Conservation (phyloP, 2,329 filamentous ascomycete genomes). For the Pezicula neosporulosa region DNA sequence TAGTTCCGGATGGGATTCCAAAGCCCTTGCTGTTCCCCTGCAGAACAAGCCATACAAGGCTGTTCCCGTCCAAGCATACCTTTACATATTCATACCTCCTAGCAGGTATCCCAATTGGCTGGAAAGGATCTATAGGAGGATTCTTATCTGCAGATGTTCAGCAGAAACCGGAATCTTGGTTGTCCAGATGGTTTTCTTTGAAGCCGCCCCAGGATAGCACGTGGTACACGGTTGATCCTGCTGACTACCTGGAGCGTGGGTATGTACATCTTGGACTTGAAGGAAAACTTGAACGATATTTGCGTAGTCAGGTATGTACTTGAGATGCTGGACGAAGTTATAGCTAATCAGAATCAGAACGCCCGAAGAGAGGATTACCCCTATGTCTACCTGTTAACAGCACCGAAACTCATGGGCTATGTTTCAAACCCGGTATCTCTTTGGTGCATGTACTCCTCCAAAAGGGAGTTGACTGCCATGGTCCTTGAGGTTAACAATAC, state of each 20-base stretch:
- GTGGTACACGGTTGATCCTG: conserved; percentile 56
- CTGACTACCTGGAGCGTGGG: conserved; percentile 59
- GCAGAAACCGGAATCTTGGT: conserved; percentile 21
- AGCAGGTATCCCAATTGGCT: conserved; percentile 65
- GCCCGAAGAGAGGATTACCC: conserved; percentile 59
- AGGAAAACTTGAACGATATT: conserved; percentile 58
- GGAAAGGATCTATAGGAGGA: conserved; percentile 49
- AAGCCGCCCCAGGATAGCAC: conserved; percentile 11
- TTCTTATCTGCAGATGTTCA: conserved; percentile 47
- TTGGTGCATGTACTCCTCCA: conserved; percentile 69
- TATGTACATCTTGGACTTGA: conserved; percentile 49
- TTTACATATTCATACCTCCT: conserved; percentile 71
- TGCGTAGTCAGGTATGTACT: conserved; percentile 48
- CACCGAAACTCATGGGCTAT: conserved; percentile 65
- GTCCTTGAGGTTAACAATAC: conserved; percentile 76
- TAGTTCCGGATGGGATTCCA: neutral
- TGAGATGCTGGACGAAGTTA: neutral
- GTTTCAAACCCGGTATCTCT: conserved; percentile 75
- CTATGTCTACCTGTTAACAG: conserved; percentile 68
- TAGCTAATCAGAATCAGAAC: conserved; percentile 37
- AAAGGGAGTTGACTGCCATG: conserved; percentile 57
- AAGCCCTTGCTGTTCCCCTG: conserved; percentile 59
- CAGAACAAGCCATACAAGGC: conserved; percentile 59
- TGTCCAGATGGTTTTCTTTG: conserved; percentile 25
- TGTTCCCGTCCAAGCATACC: conserved; percentile 64